phyloP scores from a whole-genome alignment of 1,284 basidiomycete genomes.

The Cryptococcus sp. region DNA sequence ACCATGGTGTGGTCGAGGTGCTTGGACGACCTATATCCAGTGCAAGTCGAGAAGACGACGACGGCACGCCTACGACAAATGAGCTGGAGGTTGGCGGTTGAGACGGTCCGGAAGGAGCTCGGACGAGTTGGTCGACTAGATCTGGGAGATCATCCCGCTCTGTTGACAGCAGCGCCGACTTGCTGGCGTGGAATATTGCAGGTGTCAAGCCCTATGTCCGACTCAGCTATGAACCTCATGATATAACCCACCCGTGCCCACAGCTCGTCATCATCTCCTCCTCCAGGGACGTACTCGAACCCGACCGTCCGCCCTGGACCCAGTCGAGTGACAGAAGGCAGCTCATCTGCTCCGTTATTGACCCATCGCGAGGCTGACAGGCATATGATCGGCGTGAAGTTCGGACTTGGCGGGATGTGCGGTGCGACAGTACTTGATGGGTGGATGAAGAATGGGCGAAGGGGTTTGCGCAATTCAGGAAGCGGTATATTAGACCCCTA shows the following conservation, averaged over 20 bases:
- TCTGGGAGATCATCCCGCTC: conserved; percentile 41
- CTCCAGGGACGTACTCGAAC: conserved; percentile 53
- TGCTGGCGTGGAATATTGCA: conserved; percentile 39
- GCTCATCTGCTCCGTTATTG: conserved; percentile 24
- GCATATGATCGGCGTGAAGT: conserved; percentile 51
- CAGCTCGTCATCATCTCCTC: conserved; percentile 54
- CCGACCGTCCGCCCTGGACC: conserved; percentile 35
- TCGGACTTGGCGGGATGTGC: conserved; percentile 23
- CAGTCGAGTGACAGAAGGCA: conserved; percentile 38
- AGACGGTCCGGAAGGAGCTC: background rate
- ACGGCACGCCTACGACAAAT: conserved; percentile 17
- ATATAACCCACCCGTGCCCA: conserved; percentile 48
- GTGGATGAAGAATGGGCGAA: conserved; percentile 53
- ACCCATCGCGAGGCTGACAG: conserved; percentile 49
- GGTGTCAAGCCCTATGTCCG: conserved; percentile 45
- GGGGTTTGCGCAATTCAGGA: conserved; percentile 42
- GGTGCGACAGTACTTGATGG: conserved; percentile 41
- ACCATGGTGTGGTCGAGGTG: background rate
- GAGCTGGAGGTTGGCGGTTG: background rate
- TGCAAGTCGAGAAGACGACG: conserved; percentile 16
- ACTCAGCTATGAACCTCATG: background rate
- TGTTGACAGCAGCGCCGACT: conserved; percentile 27
- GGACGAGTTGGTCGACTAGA: conserved; percentile 35
- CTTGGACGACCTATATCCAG: conserved; percentile 34
- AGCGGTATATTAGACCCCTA: conserved; percentile 48